Evolutionary conservation across 169 alveolate genomes (phyloP).

Genomic region (Perkinsus marinus): DNA sequence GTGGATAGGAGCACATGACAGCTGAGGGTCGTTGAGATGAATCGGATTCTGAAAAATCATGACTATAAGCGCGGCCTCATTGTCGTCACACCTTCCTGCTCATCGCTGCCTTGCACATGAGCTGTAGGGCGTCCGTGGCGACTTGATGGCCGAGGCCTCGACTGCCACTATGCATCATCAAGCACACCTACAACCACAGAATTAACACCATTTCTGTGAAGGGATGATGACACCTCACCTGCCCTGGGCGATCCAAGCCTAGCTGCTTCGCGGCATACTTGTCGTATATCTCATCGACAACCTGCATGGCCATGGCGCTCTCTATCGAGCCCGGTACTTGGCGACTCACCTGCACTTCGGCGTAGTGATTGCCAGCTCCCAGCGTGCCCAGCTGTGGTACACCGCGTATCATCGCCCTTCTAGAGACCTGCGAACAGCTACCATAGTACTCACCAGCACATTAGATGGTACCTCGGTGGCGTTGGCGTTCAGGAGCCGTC

Average conservation of each 20-base stretch:
- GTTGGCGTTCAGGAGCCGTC: constrained; percentile 67
- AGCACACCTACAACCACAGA: constrained; percentile 16
- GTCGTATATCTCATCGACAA: constrained; percentile 63
- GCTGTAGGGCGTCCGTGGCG: constrained; percentile 66
- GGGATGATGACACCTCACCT: constrained; percentile 17
- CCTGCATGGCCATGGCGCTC: constrained; percentile 8
- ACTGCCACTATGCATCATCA: constrained; percentile 73
- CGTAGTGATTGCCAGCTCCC: constrained; percentile 78
- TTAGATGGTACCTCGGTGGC: constrained; percentile 12
- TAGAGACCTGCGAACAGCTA: constrained; percentile 40
- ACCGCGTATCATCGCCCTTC: constrained; percentile 65
- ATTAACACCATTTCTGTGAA: too few species aligned
- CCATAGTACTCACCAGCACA: neutral
- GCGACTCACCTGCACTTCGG: constrained; percentile 56
- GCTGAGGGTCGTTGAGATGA: constrained; percentile 55
- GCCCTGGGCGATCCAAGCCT: constrained; percentile 60
- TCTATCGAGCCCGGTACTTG: neutral
- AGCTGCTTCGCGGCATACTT: constrained; percentile 59
- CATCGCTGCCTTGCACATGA: constrained; percentile 51
- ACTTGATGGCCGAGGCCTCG: constrained; percentile 76
- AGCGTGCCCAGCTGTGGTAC: constrained; percentile 74
- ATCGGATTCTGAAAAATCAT: neutral
- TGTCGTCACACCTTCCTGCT: constrained; percentile 4
- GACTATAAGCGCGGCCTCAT: neutral
- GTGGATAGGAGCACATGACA: constrained; percentile 63